Evolutionary conservation across 2,329 filamentous ascomycete species (phyloP).

Genomic region (Tolypocladium paradoxum): DNA sequence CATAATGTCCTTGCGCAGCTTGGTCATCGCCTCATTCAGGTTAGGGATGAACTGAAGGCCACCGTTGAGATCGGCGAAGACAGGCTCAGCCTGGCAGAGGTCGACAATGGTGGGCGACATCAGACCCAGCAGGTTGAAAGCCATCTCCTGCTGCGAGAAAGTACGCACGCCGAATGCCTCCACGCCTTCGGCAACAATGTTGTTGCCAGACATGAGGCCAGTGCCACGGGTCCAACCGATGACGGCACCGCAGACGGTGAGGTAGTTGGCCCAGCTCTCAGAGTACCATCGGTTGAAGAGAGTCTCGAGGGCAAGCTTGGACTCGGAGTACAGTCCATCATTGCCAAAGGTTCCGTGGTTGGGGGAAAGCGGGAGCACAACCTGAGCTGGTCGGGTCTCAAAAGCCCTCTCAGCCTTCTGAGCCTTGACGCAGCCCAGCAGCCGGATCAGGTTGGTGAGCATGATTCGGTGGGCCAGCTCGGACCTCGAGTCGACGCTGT

Average conservation of each 20-base stretch:
- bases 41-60: constrained; percentile 96
- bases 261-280: constrained; percentile 93
- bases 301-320: constrained; percentile 92
- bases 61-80: constrained; percentile 95
- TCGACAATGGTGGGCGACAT: constrained; percentile 94
- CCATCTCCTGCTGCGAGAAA: constrained; percentile 99
- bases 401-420: constrained; percentile 83
- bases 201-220: constrained; percentile 95
- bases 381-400: constrained; percentile 91
- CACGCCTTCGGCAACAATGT: constrained; percentile 92
- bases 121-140: constrained; percentile 91
- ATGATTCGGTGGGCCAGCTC: constrained; percentile 98
- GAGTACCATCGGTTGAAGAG: constrained; percentile 98
- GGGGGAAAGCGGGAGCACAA: constrained; percentile 88
- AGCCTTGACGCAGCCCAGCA: constrained; percentile 80
- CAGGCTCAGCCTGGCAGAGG: constrained; percentile 87
- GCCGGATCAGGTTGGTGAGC: constrained; percentile 90
- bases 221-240: constrained; percentile 99
- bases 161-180: constrained; percentile 95
- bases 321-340: constrained; percentile 96
- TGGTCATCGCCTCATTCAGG: constrained; percentile 87
- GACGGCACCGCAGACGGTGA: constrained; percentile 95
- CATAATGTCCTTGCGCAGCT: constrained; percentile 86
- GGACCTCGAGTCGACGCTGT: constrained; percentile 91
- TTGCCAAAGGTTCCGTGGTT: constrained; percentile 98